phyloP scores from a whole-genome alignment of 2,329 filamentous ascomycete genomes.

The Pseudocercospora pini-densiflorae region DNA sequence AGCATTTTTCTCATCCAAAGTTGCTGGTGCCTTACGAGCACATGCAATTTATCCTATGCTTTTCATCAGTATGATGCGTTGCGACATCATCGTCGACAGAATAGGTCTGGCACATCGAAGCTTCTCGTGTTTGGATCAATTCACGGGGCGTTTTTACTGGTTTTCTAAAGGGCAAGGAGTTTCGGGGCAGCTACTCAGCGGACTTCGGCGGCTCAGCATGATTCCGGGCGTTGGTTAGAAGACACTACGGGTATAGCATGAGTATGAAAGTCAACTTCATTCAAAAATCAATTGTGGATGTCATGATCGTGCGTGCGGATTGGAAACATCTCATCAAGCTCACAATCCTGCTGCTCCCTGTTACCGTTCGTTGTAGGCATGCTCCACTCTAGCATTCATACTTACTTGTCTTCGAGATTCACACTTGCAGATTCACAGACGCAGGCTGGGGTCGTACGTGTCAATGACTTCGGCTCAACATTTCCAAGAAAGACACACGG shows the following conservation, averaged over 20 bases:
- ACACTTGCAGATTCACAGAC: not conserved
- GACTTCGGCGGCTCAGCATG: constrained; percentile 11
- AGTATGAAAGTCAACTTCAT: constrained; percentile 20
- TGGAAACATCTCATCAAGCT: not conserved
- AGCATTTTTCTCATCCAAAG: constrained; percentile 7
- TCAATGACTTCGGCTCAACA: too few species aligned
- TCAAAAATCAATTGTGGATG: not conserved
- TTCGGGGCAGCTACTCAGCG: constrained; percentile 11
- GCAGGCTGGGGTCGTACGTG: too few species aligned
- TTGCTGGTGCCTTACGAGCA: constrained; percentile 7
- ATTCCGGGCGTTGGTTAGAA: constrained; percentile 19
- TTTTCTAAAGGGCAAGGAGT: constrained; percentile 16
- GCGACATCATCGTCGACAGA: constrained; percentile 14
- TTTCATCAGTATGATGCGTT: constrained; percentile 10
- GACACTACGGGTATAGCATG: constrained; percentile 22
- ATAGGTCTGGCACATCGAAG: constrained; percentile 14
- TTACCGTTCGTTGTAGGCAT: too few species aligned
- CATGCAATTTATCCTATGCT: constrained; percentile 7
- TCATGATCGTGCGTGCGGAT: not conserved
- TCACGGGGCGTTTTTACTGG: constrained; percentile 12
- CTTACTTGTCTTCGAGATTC: not conserved
- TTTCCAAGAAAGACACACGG: too few species aligned
- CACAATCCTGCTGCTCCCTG: not conserved
- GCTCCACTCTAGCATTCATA: too few species aligned
- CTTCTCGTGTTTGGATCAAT: constrained; percentile 16